A percentile compares a stretch with the other conserved stretches of the same genome.
These are phyloP conservation scores for Ocimum tenuiflorum DNA, from an alignment of 257 asterid species.

Conservation along the genomic window DNA sequence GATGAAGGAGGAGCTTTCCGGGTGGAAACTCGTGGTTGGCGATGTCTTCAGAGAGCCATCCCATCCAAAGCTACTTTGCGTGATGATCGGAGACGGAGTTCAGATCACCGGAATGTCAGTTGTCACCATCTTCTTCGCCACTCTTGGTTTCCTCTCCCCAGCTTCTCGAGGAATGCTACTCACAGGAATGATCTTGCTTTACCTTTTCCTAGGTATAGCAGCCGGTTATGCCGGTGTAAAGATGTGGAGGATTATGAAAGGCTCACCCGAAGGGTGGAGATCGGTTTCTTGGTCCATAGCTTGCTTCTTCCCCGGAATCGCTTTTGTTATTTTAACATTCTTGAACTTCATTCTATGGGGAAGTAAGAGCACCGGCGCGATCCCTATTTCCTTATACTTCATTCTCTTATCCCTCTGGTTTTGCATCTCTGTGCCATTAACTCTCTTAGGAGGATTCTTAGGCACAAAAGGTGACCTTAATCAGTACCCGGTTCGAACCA, in stretches of 20 bases:
- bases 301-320: slow-evolving; percentile 76
- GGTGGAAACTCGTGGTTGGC: slow-evolving; percentile 83
- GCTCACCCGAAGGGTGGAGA: slow-evolving; percentile 62
- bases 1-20: slow-evolving; percentile 75
- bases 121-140: slow-evolving; percentile 64
- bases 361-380: slow-evolving; percentile 66
- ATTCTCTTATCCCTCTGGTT: slow-evolving; percentile 61
- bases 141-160: slow-evolving; percentile 80
- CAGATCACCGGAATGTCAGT: slow-evolving; percentile 69
- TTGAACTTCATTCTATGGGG: slow-evolving; percentile 73
- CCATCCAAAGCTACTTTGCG: slow-evolving; percentile 47
- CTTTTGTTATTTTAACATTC: slow-evolving; percentile 50
- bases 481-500: slow-evolving; percentile 60
- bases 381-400: slow-evolving; percentile 63
- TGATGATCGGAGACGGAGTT: slow-evolving; percentile 73
- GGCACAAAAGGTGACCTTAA: slow-evolving; percentile 57
- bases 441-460: slow-evolving; percentile 60
- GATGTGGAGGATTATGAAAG: slow-evolving; percentile 53
- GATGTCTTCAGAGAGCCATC: slow-evolving; percentile 74
- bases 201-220: slow-evolving; percentile 59
- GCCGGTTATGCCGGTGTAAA: slow-evolving; percentile 67
- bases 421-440: slow-evolving; percentile 74
- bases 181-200: slow-evolving; percentile 66
- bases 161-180: slow-evolving; percentile 76
- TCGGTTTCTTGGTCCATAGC: slow-evolving; percentile 63